Conservation (phyloP, 2,329 filamentous ascomycete species). For the Didymellaceae sp. region DNA sequence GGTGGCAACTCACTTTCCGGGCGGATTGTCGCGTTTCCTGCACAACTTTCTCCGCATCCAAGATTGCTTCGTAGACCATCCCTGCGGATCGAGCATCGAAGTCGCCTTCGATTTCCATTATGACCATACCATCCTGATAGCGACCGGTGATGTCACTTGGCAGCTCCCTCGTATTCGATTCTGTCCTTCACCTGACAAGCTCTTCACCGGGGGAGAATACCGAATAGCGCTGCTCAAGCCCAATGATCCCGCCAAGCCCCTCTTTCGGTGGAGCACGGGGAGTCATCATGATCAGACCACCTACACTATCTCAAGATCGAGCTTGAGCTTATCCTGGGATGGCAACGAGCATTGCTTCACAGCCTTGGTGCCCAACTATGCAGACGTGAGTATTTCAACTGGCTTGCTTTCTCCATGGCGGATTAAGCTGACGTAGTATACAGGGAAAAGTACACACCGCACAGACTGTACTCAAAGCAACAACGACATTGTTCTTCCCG, state of each 20-base stretch:
- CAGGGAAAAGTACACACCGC: not conserved
- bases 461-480: conserved; percentile 25
- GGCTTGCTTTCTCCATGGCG: not conserved
- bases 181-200: conserved; percentile 15
- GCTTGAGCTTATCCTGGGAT: conserved; percentile 30
- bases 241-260: not conserved
- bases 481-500: conserved; percentile 32
- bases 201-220: conserved; percentile 27
- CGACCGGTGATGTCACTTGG: conserved; percentile 32
- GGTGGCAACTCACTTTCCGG: conserved; percentile 13
- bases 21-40: conserved; percentile 33
- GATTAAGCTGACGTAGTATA: not conserved
- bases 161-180: conserved; percentile 30
- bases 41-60: conserved; percentile 43
- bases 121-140: conserved; percentile 9
- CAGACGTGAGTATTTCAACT: not conserved
- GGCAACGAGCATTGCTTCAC: conserved; percentile 26
- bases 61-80: conserved; percentile 39
- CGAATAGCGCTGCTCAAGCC: conserved; percentile 25
- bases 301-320: conserved; percentile 19
- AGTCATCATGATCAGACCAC: conserved; percentile 14
- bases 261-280: not conserved
- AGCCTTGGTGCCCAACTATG: conserved; percentile 21
- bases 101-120: conserved; percentile 21
- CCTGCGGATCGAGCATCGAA: conserved; percentile 21